phyloP scores from a whole-genome alignment of 2,329 filamentous ascomycete genomes.

The Corniculantispora saksenae region DNA sequence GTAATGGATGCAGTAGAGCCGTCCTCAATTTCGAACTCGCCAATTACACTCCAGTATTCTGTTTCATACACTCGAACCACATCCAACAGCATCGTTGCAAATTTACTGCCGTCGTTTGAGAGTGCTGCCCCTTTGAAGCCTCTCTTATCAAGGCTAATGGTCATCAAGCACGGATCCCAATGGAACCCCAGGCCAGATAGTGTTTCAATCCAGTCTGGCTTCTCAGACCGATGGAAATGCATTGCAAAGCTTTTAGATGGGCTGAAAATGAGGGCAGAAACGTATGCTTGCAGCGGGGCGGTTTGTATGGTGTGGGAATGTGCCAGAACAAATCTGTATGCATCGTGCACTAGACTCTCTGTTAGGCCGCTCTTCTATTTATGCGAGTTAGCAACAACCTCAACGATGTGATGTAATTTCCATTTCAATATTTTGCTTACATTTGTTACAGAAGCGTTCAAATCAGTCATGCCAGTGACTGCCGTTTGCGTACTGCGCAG shows the following conservation, averaged over 20 bases:
- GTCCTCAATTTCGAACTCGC: not conserved
- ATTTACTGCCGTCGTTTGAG: not conserved
- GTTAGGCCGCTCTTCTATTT: not conserved
- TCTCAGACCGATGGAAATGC: not conserved
- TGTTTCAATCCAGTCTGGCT: not conserved
- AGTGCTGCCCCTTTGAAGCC: not conserved
- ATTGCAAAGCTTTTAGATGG: constrained; percentile 24
- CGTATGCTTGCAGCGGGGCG: constrained; percentile 34
- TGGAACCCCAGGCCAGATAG: not conserved
- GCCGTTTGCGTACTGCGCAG: not conserved
- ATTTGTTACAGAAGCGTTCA: not conserved
- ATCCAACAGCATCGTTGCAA: not conserved
- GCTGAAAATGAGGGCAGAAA: constrained; percentile 33
- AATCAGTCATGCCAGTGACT: not conserved
- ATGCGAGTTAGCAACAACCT: not conserved
- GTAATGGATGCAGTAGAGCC: not conserved
- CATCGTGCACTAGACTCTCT: constrained; percentile 28
- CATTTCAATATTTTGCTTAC: not conserved
- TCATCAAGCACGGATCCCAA: not conserved
- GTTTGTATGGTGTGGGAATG: constrained; percentile 28
- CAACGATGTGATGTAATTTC: too few species aligned
- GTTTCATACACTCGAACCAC: not conserved
- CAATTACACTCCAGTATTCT: not conserved
- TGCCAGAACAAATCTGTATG: constrained; percentile 30
- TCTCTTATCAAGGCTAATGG: not conserved